A percentile compares a stretch with the other conserved stretches of the same genome.
Conservation (phyloP, 1,139 yeast species). For the Saccharomycopsis hybrid region DNA sequence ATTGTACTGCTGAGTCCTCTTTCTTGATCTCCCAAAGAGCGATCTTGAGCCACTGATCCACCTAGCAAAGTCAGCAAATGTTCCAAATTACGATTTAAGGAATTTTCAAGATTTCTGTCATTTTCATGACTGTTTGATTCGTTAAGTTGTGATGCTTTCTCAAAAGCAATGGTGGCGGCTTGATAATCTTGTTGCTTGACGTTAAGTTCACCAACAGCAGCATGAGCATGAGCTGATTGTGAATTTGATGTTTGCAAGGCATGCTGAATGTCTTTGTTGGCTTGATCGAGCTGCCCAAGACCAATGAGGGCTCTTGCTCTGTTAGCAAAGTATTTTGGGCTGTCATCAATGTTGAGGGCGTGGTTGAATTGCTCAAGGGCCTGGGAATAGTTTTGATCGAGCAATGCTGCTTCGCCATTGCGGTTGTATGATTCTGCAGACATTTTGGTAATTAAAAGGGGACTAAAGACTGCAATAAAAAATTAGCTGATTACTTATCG, state of each 20-base stretch:
- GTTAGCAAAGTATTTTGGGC: conserved; percentile 14
- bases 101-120: conserved; percentile 4
- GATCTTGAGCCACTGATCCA: conserved; percentile 16
- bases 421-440: conserved; percentile 5
- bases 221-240: conserved; percentile 11
- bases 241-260: conserved; percentile 6
- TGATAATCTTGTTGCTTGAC: conserved; percentile 9
- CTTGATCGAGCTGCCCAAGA: conserved; percentile 10
- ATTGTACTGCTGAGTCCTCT: conserved; percentile 12
- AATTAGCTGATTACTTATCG: no score
- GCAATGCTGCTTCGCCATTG: conserved; percentile 14
- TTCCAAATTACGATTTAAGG: conserved; percentile 11
- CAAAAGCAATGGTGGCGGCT: conserved; percentile 14
- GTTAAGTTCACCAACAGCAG: conserved; percentile 16
- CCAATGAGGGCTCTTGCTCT: conserved; percentile 18
- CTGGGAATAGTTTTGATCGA: conserved; percentile 3
- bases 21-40: conserved; percentile 19
- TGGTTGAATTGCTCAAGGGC: conserved; percentile 10
- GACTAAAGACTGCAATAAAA: no score
- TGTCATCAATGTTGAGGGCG: conserved; percentile 6
- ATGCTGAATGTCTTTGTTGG: conserved; percentile 5
- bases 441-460: conserved; percentile 3
- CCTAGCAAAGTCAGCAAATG: conserved; percentile 10
- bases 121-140: neutral
- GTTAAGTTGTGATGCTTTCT: conserved; percentile 15